Percentiles rank a stretch among this genome's conserved stretches.
Evolutionary conservation across 2,329 filamentous ascomycete species (phyloP).

Genomic region (Beauveria rudraprayagi): DNA sequence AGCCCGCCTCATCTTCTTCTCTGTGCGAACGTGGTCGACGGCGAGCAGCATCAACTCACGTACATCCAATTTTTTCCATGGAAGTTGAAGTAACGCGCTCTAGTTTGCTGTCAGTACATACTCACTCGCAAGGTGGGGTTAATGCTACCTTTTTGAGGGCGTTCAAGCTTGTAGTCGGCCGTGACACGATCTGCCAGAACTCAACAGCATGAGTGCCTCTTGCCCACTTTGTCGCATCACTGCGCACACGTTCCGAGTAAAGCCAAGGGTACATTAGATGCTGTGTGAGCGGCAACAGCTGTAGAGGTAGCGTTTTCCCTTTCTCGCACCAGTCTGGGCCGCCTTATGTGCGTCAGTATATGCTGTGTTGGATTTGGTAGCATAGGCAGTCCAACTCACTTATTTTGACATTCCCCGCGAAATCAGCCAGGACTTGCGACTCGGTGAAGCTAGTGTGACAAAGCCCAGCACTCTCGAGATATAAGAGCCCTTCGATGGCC

Average conservation of each 20-base stretch:
- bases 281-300: not conserved
- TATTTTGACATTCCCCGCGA: slow-evolving; percentile 2
- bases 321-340: no score
- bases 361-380: not conserved
- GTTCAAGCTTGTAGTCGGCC: not conserved
- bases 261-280: slow-evolving; percentile 3
- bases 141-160: not conserved
- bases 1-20: not conserved
- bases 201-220: not conserved
- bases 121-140: not conserved
- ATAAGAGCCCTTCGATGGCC: not conserved
- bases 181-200: not conserved
- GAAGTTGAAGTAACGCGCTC: not conserved
- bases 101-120: not conserved
- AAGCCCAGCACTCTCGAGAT: not conserved
- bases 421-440: not conserved
- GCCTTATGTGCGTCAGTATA: not conserved
- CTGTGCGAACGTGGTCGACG: not conserved
- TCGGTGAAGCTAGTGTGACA: not conserved
- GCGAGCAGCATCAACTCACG: not conserved
- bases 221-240: not conserved
- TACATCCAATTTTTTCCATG: not conserved
- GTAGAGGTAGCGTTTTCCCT: not conserved
- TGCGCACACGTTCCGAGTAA: not conserved
- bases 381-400: not conserved